Percentiles rank a stretch among this genome's conserved stretches.
These are phyloP conservation scores for Aotearoamyces nothofagi DNA, from an alignment of 2,329 filamentous ascomycete genomes.

Conservation along the genomic window DNA sequence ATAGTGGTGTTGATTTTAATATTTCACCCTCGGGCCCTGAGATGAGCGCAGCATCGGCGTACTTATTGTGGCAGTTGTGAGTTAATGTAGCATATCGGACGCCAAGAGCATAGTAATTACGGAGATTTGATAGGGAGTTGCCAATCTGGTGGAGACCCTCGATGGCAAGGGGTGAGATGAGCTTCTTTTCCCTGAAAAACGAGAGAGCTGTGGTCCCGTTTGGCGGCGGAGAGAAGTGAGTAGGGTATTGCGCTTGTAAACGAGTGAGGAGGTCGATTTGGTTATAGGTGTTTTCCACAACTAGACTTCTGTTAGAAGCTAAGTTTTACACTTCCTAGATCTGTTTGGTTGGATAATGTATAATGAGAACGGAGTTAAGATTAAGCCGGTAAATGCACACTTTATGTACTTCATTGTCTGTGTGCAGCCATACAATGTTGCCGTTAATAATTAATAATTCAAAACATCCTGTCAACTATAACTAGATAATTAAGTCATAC, in stretches of 20 bases:
- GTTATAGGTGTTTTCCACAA: conserved; percentile 51
- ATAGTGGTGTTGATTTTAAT: conserved; percentile 33
- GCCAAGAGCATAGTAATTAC: conserved; percentile 61
- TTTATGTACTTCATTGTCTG: too few species aligned
- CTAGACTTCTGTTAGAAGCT: conserved; percentile 22
- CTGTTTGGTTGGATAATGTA: not conserved
- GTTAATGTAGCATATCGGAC: conserved; percentile 81
- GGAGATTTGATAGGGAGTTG: conserved; percentile 63
- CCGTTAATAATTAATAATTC: too few species aligned
- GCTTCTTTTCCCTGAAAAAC: conserved; percentile 42
- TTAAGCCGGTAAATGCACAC: too few species aligned
- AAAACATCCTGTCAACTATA: too few species aligned
- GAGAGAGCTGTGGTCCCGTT: conserved; percentile 45
- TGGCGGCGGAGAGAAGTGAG: conserved; percentile 49
- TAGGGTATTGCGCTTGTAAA: conserved; percentile 46
- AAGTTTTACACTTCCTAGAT: conserved; percentile 2
- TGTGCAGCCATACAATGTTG: too few species aligned
- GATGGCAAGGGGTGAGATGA: conserved; percentile 67
- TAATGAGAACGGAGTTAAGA: too few species aligned
- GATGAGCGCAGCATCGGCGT: conserved; percentile 67
- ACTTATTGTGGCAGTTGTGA: conserved; percentile 86
- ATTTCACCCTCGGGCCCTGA: conserved; percentile 26
- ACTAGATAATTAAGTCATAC: too few species aligned
- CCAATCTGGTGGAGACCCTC: conserved; percentile 92
- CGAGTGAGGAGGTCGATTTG: conserved; percentile 62